These are phyloP conservation scores for Pseudogymnoascus sp. DNA, from an alignment of 2,329 filamentous ascomycete genomes.

Conservation along the genomic window DNA sequence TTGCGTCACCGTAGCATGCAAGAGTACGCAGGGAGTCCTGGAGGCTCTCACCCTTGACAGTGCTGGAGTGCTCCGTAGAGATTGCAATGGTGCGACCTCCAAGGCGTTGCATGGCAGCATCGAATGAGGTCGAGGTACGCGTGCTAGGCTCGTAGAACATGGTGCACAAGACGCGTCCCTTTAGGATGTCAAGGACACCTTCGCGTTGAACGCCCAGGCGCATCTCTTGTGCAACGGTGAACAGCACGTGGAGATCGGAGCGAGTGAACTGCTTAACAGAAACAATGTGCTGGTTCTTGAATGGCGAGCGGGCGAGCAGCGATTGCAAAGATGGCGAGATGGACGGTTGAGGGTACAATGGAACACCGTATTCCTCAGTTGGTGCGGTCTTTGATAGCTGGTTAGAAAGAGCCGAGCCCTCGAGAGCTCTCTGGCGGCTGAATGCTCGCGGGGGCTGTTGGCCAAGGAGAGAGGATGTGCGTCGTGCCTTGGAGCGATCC, in stretches of 20 bases:
- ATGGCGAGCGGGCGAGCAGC: slow-evolving; percentile 71
- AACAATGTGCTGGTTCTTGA: slow-evolving; percentile 83
- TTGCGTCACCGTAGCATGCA: slow-evolving; percentile 86
- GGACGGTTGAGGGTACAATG: slow-evolving; percentile 42
- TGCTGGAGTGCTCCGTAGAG: slow-evolving; percentile 76
- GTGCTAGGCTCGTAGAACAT: slow-evolving; percentile 99
- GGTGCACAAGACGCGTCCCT: slow-evolving; percentile 77
- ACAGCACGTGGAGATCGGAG: slow-evolving; percentile 82
- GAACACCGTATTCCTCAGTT: slow-evolving; percentile 40
- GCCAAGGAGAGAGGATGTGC: slow-evolving; percentile 31
- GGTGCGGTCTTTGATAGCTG: slow-evolving; percentile 27
- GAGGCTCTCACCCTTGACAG: slow-evolving; percentile 88
- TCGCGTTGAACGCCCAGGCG: slow-evolving; percentile 87
- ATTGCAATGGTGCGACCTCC: slow-evolving; percentile 81
- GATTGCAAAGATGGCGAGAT: slow-evolving; percentile 58
- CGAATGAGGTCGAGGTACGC: slow-evolving; percentile 89
- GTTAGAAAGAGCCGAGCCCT: slow-evolving; percentile 29
- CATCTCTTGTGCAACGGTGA: slow-evolving; percentile 98
- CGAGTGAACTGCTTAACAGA: slow-evolving; percentile 88
- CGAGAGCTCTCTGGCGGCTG: slow-evolving; percentile 30
- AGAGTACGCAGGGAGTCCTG: slow-evolving; percentile 92
- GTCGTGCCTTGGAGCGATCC: slow-evolving; percentile 18
- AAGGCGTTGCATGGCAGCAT: slow-evolving; percentile 96
- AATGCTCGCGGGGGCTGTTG: slow-evolving; percentile 28
- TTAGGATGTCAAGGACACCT: slow-evolving; percentile 79